Base-by-base conservation (phyloP, 768 basidiomycete species). In the Suillus weaverae region DNA sequence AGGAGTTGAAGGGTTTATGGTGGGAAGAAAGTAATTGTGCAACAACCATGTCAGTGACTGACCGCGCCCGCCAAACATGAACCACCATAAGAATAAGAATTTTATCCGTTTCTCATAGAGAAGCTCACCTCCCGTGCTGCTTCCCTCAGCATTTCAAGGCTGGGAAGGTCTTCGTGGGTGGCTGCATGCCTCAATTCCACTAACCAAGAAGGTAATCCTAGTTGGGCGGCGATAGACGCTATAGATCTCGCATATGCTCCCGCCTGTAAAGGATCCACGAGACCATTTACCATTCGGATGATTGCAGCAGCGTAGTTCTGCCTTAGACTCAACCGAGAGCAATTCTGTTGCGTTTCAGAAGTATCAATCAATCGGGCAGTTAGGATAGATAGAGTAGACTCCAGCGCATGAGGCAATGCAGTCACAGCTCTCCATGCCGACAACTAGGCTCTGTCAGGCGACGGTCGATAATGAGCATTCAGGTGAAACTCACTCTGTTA, bases 141-240 rank as follows among this genome's bases (percentile, higher is more conserved):
- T 64, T 92, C 87, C 62, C 90, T 84, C 20, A 97, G 81, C 5
- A 95, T 76, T 61, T 89, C 87, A 11, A 98, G 80, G 68, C 89
- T 89, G 0, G 97, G 97, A 14, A 99, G 79, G 66, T 97, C 94
- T 71, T 99, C 97, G 71, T 99, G 97, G 1, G 97, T 99, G 14
- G 94, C 93, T 33, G 94, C 93, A 79, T 99, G 97, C 46, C 97
- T 84, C 13, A 99, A 81, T 69, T 97, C 94, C 14, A 99, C 95
- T 11, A 99, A 81, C 89, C 92, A 95, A 0, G 83, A 78, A 0
- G 97, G 97, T 2, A 99, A 80, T 0, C 90, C 90, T 13, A 99
- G 84, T 71, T 96, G 92, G 4, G 83, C 80, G 1, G 97, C 95
- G 66, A 99, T 92, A 46, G 90, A 87, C 0, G 91, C 87, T 69